phyloP scores from a whole-genome alignment of 768 basidiomycete species.

The Terana coerulea region DNA sequence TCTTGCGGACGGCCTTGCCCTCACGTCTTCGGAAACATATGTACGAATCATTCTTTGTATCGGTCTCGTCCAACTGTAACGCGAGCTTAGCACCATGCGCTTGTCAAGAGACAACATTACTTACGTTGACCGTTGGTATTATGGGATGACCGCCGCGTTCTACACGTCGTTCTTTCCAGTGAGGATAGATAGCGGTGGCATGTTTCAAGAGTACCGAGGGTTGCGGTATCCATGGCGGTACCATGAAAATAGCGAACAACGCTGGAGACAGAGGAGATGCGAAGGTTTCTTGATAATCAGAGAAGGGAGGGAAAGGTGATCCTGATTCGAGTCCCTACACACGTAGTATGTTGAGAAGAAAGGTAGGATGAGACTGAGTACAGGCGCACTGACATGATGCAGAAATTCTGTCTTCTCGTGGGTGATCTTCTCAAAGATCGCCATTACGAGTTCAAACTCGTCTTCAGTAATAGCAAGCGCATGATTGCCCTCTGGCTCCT shows the following conservation, averaged over 20 bases:
- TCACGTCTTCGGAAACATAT: slow-evolving; percentile 97
- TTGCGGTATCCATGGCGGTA: slow-evolving; percentile 67
- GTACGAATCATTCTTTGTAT: slow-evolving; percentile 88
- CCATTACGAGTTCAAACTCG: slow-evolving; percentile 95
- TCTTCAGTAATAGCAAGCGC: slow-evolving; percentile 79
- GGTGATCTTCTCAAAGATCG: slow-evolving; percentile 85
- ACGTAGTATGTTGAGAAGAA: not conserved
- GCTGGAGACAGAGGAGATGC: slow-evolving; percentile 53
- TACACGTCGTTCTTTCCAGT: slow-evolving; percentile 85
- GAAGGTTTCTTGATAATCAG: slow-evolving; percentile 70
- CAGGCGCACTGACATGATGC: slow-evolving; percentile 65
- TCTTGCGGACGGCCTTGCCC: slow-evolving; percentile 91
- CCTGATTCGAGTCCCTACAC: slow-evolving; percentile 61
- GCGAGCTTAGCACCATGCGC: not conserved
- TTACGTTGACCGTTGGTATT: slow-evolving; percentile 84
- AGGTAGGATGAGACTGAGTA: not conserved
- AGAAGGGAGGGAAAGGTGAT: slow-evolving; percentile 66
- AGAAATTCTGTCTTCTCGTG: slow-evolving; percentile 88
- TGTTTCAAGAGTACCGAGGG: slow-evolving; percentile 61
- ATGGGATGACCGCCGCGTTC: slow-evolving; percentile 81
- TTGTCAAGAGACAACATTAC: slow-evolving; percentile 20
- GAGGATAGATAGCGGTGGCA: slow-evolving; percentile 74
- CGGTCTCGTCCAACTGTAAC: slow-evolving; percentile 79
- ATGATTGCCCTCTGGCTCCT: slow-evolving; percentile 68
- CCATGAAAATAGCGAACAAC: slow-evolving; percentile 63